phyloP scores from a whole-genome alignment of 495 filamentous ascomycete genomes.

The Clavariopsis aquatica region DNA sequence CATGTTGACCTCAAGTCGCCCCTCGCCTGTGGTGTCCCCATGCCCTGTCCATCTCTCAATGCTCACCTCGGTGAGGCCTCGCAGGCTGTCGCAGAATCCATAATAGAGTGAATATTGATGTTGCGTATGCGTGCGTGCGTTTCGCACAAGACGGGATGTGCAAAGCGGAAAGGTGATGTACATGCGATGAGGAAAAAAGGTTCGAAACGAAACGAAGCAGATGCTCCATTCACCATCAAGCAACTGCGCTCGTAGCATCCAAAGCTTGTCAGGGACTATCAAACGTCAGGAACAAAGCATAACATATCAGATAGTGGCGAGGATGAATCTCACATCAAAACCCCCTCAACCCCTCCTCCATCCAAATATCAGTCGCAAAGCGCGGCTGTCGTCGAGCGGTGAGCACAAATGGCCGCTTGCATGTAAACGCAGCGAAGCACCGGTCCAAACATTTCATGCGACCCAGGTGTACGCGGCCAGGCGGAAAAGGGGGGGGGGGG shows the following conservation, averaged over 20 bases:
- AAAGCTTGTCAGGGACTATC: neutral
- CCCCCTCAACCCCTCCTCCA: no score
- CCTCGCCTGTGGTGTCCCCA: no score
- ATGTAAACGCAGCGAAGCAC: neutral
- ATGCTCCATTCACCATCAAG: neutral
- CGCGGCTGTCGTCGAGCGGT: neutral
- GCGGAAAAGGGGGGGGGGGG: neutral
- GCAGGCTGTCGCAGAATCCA: neutral
- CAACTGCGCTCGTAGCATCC: neutral
- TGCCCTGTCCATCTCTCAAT: no score
- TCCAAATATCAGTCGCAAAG: neutral
- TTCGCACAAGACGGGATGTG: neutral
- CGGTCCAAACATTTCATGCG: neutral
- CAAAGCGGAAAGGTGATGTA: neutral
- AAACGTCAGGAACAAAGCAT: neutral
- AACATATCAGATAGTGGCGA: neutral
- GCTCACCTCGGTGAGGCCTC: no score
- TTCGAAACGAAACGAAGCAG: neutral
- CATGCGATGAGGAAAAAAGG: neutral
- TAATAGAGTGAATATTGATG: neutral
- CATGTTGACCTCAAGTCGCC: no score
- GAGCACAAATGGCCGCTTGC: neutral
- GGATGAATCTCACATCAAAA: neutral
- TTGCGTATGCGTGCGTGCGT: neutral
- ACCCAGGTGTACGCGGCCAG: slow-evolving; percentile 8